Conservation (phyloP, 2,329 filamentous ascomycete genomes). For the Cytospora schulzeri region DNA sequence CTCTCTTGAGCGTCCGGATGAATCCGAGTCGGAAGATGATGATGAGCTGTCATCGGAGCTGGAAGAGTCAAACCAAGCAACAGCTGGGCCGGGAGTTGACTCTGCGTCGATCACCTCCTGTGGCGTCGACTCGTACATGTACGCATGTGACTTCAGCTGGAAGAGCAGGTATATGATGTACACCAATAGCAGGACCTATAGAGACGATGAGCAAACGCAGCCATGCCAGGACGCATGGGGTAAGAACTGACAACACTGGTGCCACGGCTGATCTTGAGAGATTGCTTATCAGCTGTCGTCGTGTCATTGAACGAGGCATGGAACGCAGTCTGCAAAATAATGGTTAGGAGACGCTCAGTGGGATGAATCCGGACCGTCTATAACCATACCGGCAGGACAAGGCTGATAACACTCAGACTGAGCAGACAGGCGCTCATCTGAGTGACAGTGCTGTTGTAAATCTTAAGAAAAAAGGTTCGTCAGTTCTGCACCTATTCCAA, state of each 20-base stretch:
- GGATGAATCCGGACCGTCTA: slow-evolving; percentile 21
- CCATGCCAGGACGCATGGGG: slow-evolving; percentile 1
- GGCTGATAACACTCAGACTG: slow-evolving; percentile 85
- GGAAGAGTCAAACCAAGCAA: slow-evolving; percentile 77
- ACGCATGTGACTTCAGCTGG: slow-evolving; percentile 88
- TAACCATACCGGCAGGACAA: slow-evolving; percentile 72
- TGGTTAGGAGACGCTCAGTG: background rate
- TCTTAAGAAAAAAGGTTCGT: slow-evolving; percentile 49
- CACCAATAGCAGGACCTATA: slow-evolving; percentile 72
- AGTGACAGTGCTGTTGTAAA: slow-evolving; percentile 93
- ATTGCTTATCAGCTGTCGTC: slow-evolving; percentile 65
- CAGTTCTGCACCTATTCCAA: slow-evolving; percentile 8
- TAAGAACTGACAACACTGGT: slow-evolving; percentile 72
- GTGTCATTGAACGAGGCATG: slow-evolving; percentile 78
- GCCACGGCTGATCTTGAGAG: slow-evolving; percentile 83
- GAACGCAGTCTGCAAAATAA: slow-evolving; percentile 71
- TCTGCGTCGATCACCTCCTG: slow-evolving; percentile 93
- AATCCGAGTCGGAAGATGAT: slow-evolving; percentile 69
- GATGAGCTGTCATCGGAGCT: slow-evolving; percentile 58
- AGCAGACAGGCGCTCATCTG: slow-evolving; percentile 95
- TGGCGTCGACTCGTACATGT: slow-evolving; percentile 89
- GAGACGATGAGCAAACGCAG: slow-evolving; percentile 26
- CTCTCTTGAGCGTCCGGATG: slow-evolving; percentile 59
- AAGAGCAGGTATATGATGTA: slow-evolving; percentile 85
- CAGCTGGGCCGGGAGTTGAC: slow-evolving; percentile 80